A percentile compares a stretch with the other conserved stretches of the same genome.
Conservation (phyloP, 179 eudicot genomes). For the Beta lomatogona region DNA sequence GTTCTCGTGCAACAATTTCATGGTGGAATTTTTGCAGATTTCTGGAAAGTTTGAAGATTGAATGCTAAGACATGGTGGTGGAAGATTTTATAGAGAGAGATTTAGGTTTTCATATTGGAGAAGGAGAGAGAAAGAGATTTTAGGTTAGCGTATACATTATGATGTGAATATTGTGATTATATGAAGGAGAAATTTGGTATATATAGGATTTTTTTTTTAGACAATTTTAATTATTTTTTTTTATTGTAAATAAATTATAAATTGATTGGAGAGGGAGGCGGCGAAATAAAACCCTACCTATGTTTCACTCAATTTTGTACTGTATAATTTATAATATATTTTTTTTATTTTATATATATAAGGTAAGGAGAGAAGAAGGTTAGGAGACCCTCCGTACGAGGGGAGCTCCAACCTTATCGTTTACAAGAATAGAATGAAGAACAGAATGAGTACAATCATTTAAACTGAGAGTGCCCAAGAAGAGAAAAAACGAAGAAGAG, state of each 20-base stretch:
- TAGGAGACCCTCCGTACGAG: too few species aligned
- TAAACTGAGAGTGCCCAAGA: too few species aligned
- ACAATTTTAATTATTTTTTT: neutral
- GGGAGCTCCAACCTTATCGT: too few species aligned
- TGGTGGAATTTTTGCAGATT: neutral
- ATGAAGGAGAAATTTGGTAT: neutral
- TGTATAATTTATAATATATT: too few species aligned
- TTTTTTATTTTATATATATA: too few species aligned
- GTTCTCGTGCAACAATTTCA: constrained; percentile 31
- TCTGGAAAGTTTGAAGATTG: neutral
- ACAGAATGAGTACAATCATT: too few species aligned
- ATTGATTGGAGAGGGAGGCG: neutral
- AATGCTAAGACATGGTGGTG: constrained; percentile 4
- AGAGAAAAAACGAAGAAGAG: too few species aligned
- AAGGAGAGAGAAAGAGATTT: too few species aligned
- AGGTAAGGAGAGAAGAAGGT: too few species aligned
- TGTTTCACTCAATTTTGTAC: neutral
- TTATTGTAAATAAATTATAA: neutral
- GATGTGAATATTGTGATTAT: neutral
- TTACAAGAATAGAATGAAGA: too few species aligned
- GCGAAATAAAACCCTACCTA: neutral
- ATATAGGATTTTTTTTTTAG: neutral
- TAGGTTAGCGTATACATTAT: neutral
- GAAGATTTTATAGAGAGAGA: neutral
- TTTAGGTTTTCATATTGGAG: neutral